phyloP scores from a whole-genome alignment of 1,284 basidiomycete genomes.

The Xerocomus minutiporus region DNA sequence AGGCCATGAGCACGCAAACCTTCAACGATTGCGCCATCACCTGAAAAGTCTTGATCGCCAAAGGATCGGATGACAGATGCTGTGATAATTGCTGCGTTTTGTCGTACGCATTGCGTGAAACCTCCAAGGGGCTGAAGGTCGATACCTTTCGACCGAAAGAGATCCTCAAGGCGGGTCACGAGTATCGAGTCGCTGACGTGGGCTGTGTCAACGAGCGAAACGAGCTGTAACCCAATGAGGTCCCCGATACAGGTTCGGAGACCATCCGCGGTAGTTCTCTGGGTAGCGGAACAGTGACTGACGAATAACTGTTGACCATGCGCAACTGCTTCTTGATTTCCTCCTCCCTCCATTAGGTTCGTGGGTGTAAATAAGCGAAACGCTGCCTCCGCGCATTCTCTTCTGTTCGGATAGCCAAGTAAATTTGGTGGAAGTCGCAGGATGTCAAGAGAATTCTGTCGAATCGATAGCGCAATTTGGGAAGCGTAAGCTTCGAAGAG shows the following conservation, averaged over 20 bases:
- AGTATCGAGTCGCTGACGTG: conserved; percentile 12
- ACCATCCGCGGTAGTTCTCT: conserved; percentile 49
- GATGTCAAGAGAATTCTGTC: conserved; percentile 50
- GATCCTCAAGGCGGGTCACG: conserved; percentile 32
- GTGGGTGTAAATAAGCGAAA: conserved; percentile 62
- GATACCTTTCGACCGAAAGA: conserved; percentile 36
- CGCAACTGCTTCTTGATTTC: conserved; percentile 24
- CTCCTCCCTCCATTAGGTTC: conserved; percentile 44
- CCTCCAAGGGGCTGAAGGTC: conserved; percentile 31
- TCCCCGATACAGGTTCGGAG: conserved; percentile 66
- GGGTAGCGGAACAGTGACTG: conserved; percentile 60
- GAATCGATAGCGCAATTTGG: conserved; percentile 68
- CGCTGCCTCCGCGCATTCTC: conserved; percentile 55
- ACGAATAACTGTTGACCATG: conserved; percentile 50
- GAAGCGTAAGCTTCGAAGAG: conserved; percentile 80
- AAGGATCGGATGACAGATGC: conserved; percentile 55
- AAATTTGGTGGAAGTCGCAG: conserved; percentile 64
- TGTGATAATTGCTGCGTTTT: conserved; percentile 53
- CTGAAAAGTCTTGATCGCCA: conserved; percentile 53
- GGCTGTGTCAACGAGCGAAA: conserved; percentile 41
- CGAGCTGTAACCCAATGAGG: conserved; percentile 61
- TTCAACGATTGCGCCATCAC: conserved; percentile 43
- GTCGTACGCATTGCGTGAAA: conserved; percentile 39
- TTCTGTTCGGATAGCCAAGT: conserved; percentile 64
- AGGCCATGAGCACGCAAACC: conserved; percentile 39